Conservation (phyloP, 257 asterid species). For the Solanum arcanum region DNA sequence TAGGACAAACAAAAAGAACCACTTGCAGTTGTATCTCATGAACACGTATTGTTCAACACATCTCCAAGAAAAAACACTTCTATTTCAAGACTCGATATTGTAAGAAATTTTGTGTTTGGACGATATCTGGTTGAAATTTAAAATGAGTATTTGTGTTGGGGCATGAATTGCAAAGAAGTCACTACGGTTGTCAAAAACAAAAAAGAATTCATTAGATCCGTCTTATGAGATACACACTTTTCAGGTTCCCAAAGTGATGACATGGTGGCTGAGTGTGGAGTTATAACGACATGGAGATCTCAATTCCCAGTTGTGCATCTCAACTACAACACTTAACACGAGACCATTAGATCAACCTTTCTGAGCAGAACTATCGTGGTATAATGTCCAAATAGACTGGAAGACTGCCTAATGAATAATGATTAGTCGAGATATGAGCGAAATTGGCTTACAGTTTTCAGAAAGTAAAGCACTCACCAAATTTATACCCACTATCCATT, state of each 20-base stretch:
- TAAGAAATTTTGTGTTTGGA: neutral
- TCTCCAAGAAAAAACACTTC: neutral
- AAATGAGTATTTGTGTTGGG: neutral
- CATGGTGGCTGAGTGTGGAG: neutral
- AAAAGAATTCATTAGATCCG: neutral
- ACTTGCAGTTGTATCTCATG: neutral
- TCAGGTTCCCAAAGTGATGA: neutral
- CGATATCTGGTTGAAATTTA: neutral
- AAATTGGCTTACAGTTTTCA: neutral
- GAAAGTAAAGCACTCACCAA: neutral
- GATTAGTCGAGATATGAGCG: neutral
- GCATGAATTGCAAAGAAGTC: neutral
- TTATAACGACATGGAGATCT: neutral
- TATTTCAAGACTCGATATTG: neutral
- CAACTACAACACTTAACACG: neutral
- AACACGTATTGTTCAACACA: neutral
- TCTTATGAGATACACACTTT: neutral
- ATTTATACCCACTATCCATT: neutral
- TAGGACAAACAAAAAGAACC: neutral
- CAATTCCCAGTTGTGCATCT: neutral
- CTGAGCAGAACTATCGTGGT: neutral
- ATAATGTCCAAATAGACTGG: neutral
- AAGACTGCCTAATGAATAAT: neutral
- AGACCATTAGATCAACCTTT: neutral
- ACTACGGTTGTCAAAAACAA: no score